Evolutionary conservation across 352 stramenopile species (phyloP).

Genomic region (Globisporangium alternatum): DNA sequence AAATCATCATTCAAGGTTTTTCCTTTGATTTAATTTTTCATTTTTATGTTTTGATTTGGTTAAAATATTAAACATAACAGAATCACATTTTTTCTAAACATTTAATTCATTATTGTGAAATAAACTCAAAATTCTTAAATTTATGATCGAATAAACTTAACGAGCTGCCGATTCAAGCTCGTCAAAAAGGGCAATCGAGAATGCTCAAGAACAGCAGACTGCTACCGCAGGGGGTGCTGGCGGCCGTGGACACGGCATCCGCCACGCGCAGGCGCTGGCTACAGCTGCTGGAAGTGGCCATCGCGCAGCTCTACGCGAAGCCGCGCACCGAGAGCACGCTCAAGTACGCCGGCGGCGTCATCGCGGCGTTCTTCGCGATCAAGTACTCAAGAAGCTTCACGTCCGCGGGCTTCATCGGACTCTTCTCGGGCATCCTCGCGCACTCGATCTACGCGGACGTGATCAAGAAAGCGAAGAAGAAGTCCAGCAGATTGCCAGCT

Average conservation of each 20-base stretch:
- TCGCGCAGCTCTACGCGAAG: slow-evolving; percentile 24
- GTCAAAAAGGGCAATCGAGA: not conserved
- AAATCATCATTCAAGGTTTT: too few species aligned
- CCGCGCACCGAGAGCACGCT: slow-evolving; percentile 49
- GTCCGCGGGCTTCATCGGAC: slow-evolving; percentile 51
- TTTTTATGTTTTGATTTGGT: too few species aligned
- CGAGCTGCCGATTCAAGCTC: not conserved
- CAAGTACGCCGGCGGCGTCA: slow-evolving; percentile 56
- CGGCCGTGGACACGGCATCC: slow-evolving; percentile 18
- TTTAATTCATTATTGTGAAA: not conserved
- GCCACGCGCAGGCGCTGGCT: slow-evolving; percentile 21
- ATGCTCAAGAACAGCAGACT: slow-evolving; percentile 13
- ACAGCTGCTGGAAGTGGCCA: slow-evolving; percentile 18
- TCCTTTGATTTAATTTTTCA: too few species aligned
- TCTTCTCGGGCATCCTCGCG: slow-evolving; percentile 62
- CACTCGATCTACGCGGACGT: slow-evolving; percentile 76
- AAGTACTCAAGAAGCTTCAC: slow-evolving; percentile 60
- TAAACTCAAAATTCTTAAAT: too few species aligned
- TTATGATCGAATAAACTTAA: not conserved
- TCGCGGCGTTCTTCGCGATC: slow-evolving; percentile 55
- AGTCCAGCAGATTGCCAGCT: not conserved
- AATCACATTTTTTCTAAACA: too few species aligned
- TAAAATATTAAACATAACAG: too few species aligned
- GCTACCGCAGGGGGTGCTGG: slow-evolving; percentile 9
- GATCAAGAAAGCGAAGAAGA: slow-evolving; percentile 30